Evolutionary conservation across 1,284 basidiomycete species (phyloP).

Genomic region (Porodaedalea pini): DNA sequence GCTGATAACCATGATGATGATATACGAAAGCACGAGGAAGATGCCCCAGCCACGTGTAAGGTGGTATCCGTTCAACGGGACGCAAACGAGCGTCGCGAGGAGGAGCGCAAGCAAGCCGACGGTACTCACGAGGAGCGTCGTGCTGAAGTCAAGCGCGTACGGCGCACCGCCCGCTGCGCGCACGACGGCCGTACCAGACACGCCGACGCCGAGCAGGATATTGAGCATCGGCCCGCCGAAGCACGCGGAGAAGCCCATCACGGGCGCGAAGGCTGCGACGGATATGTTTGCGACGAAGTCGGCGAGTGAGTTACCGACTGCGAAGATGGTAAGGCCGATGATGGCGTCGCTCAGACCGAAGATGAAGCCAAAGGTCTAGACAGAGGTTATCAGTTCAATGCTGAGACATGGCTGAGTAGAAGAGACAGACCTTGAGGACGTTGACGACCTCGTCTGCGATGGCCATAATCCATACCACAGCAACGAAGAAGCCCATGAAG

Average conservation of each 20-base stretch:
- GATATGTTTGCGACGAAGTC: slow-evolving; percentile 97
- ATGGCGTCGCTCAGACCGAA: slow-evolving; percentile 97
- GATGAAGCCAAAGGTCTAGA: slow-evolving; percentile 87
- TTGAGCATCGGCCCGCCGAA: slow-evolving; percentile 97
- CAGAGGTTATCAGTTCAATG: background rate
- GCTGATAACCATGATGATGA: slow-evolving; percentile 68
- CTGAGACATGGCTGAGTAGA: background rate
- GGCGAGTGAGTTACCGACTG: slow-evolving; percentile 92
- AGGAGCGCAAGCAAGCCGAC: slow-evolving; percentile 76
- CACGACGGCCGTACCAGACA: slow-evolving; percentile 75
- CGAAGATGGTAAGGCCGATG: slow-evolving; percentile 94
- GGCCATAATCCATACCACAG: slow-evolving; percentile 93
- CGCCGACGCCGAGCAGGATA: slow-evolving; percentile 86
- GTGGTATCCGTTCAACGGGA: slow-evolving; percentile 81
- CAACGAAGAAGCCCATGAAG: slow-evolving; percentile 83
- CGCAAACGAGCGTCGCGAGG: slow-evolving; percentile 73
- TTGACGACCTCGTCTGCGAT: slow-evolving; percentile 93
- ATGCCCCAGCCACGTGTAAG: slow-evolving; percentile 80
- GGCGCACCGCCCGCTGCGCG: slow-evolving; percentile 50
- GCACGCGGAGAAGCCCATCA: slow-evolving; percentile 92
- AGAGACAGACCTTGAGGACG: slow-evolving; percentile 65
- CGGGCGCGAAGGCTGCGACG: slow-evolving; percentile 80
- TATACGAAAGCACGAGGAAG: slow-evolving; percentile 73
- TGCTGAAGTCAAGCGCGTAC: slow-evolving; percentile 74
- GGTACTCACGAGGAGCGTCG: slow-evolving; percentile 80